Evolutionary conservation across 2,329 filamentous ascomycete species (phyloP), one percentile per base, ranked within the genome.

Genomic region (Clonostachys rosea): DNA sequence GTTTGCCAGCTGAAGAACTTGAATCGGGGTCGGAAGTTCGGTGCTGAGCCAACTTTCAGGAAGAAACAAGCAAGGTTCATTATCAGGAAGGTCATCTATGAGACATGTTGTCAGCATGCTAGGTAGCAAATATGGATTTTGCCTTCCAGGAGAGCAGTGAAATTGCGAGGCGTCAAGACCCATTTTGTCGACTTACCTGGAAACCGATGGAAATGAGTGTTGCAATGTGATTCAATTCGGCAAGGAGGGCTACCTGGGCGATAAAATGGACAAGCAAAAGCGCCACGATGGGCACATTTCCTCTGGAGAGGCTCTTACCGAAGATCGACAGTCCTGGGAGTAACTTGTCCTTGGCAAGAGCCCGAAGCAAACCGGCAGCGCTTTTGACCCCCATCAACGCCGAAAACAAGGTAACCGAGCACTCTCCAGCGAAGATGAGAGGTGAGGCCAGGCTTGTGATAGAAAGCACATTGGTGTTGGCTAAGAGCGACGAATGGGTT

Each of bases 151-250:
- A 30, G 24, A 30, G 24, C 24, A 30, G 24, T 30, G 24, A 30
- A 30, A 30, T 30, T 30, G 24, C 9, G 24, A 30, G 24, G 24
- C 24, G 10, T 30, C 24, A 10, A 2, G 24, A 10, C 24, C 24
- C 24, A 5, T 30, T 30, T 30, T 10, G 24, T 10, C 24, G 16
- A 57, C 68, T 61, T 61, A 79, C 79, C 59, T 94, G 81, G 60
- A 94, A 95, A 14, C 88, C 87, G 87, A 95, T 95, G 3, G 90
- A 92, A 42, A 95, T 89, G 48, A 95, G 83, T 0, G 89, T 92
- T 6, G 90, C 90, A 56, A 95, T 95, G 59, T 89, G 86, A 61
- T 95, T 94, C 54, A 95, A 79, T 58, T 95, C 83, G 41, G 87
- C 86, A 44, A 95, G 78, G 66, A 95, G 85, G 0, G 89, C 89